Conservation (phyloP, 208 protist species). For the Plasmodiophora brassicae region DNA sequence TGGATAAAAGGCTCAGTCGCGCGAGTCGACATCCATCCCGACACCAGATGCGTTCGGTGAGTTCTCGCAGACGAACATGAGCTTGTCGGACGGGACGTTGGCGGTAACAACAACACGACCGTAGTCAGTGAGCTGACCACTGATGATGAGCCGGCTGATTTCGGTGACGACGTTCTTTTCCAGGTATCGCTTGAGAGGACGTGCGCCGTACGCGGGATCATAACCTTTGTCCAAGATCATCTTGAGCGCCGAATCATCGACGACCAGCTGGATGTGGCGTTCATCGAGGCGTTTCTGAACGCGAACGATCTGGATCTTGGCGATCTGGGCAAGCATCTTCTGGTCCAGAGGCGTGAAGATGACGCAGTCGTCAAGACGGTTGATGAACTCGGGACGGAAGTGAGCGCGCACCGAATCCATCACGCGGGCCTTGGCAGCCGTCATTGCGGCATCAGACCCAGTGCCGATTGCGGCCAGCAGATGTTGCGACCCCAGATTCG, state of each 20-base stretch:
- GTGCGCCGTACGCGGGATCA: constrained; percentile 41
- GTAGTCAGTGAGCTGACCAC: constrained; percentile 15
- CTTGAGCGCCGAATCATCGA: neutral
- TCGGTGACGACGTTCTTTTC: constrained; percentile 36
- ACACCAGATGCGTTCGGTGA: too few relatives aligned
- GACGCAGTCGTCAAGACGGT: constrained; percentile 59
- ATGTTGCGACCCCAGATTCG: constrained; percentile 49
- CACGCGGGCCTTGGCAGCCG: constrained; percentile 22
- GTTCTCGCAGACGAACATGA: constrained; percentile 27
- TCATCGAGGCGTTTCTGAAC: constrained; percentile 35
- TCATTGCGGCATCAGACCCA: neutral
- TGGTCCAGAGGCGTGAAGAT: constrained; percentile 55
- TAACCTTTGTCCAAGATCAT: constrained; percentile 36
- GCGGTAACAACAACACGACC: neutral
- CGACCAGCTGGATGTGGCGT: neutral
- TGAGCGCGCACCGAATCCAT: constrained; percentile 47
- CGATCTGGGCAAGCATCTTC: constrained; percentile 37
- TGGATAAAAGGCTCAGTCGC: too few relatives aligned
- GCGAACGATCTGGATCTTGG: constrained; percentile 12
- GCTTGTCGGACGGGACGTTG: neutral
- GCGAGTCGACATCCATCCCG: too few relatives aligned
- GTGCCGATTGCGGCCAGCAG: constrained; percentile 33
- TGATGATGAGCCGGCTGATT: constrained; percentile 30
- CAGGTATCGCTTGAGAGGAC: constrained; percentile 44
- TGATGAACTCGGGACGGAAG: constrained; percentile 61